A percentile compares a stretch with the other conserved stretches of the same genome.
Conservation (phyloP, 1,284 basidiomycete species). For the Apiotrichum akiyoshidainum region DNA sequence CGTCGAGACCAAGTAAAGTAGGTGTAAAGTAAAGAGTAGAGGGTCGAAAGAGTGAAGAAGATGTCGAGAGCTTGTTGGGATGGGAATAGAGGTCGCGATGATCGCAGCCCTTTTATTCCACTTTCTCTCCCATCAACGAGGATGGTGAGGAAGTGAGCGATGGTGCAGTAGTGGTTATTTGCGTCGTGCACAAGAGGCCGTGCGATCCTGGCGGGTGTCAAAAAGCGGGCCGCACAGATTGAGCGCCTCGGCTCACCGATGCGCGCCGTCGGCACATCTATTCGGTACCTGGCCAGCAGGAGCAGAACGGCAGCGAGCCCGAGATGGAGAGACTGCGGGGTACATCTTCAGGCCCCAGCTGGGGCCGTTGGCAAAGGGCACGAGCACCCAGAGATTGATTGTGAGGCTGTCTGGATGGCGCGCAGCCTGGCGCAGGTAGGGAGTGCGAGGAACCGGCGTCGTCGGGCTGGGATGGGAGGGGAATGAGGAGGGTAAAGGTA, state of each 20-base stretch:
- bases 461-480: not conserved
- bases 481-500: not conserved
- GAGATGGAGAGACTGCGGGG: not conserved
- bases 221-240: slow-evolving; percentile 3
- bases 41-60: not conserved
- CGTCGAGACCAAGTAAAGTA: not conserved
- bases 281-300: not conserved
- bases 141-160: not conserved
- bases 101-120: not conserved
- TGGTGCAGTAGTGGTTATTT: not conserved
- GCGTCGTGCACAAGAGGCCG: not conserved
- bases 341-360: not conserved
- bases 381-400: not conserved
- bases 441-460: not conserved
- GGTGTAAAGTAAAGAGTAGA: not conserved
- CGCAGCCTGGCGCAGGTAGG: not conserved
- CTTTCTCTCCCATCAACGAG: not conserved
- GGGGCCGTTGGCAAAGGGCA: not conserved
- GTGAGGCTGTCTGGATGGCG: not conserved
- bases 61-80: not conserved
- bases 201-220: not conserved
- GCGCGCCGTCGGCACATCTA: slow-evolving; percentile 1
- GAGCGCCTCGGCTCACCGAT: slow-evolving; percentile 1
- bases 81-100: not conserved
- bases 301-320: not conserved